These are phyloP conservation scores for Tricharina praecox DNA, from an alignment of 495 filamentous ascomycete species.

Conservation along the genomic window DNA sequence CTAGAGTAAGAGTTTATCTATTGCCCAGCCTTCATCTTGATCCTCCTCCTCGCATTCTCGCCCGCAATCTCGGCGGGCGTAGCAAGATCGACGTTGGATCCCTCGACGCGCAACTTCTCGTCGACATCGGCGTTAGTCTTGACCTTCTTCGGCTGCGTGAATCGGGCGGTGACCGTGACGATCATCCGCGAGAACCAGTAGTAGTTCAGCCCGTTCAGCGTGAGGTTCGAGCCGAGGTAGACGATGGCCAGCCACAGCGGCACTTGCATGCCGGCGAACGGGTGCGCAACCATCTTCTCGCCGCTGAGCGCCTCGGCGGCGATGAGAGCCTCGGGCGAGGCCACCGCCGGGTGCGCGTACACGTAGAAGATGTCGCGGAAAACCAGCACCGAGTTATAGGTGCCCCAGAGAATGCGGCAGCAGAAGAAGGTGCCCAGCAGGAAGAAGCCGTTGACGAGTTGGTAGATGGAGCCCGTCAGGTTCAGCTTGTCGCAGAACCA, in stretches of 20 bases:
- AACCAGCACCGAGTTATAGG: slow-evolving; percentile 58
- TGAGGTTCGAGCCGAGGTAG: slow-evolving; percentile 62
- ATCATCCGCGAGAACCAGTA: slow-evolving; percentile 98
- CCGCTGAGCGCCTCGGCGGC: slow-evolving; percentile 21
- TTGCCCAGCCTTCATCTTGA: too few species aligned
- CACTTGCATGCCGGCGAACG: slow-evolving; percentile 31
- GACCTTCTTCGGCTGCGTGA: slow-evolving; percentile 31
- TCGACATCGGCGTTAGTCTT: slow-evolving; percentile 20
- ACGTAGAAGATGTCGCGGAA: slow-evolving; percentile 67
- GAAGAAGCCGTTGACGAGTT: slow-evolving; percentile 74
- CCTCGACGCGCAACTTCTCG: slow-evolving; percentile 10
- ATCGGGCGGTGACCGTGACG: slow-evolving; percentile 71
- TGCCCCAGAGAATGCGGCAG: slow-evolving; percentile 84
- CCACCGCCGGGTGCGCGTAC: slow-evolving; percentile 28
- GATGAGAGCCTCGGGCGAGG: slow-evolving; percentile 23
- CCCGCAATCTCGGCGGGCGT: slow-evolving; percentile 12
- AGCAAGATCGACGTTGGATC: slow-evolving; percentile 21
- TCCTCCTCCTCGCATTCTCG: too few species aligned
- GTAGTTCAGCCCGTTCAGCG: slow-evolving; percentile 76
- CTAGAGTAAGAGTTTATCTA: too few species aligned
- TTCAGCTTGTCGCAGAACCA: slow-evolving; percentile 98
- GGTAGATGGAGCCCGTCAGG: slow-evolving; percentile 66
- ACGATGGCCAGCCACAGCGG: slow-evolving; percentile 64
- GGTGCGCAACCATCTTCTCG: slow-evolving; percentile 20
- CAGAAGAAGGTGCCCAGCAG: slow-evolving; percentile 62